Evolutionary conservation across 306 rosid genomes (phyloP), one percentile per base, ranked within the genome.

Genomic region (Herpetospermum pedunculosum): DNA sequence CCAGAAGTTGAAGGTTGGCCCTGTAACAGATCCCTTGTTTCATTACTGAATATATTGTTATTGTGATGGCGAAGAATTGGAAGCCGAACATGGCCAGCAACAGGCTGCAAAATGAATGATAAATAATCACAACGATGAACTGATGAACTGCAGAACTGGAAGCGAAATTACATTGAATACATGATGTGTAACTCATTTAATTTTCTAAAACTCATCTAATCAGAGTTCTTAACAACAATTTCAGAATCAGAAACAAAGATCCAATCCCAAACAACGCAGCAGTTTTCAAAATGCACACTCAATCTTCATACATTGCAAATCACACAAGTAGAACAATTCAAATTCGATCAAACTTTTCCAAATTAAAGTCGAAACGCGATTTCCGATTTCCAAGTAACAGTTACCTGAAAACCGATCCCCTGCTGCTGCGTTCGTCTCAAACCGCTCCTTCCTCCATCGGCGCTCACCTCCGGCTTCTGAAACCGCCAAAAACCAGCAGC

Each of bases 401-500:
- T 38, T 84, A 88, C 96, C 96, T 87, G 88, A 84, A 83, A 85
- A 75, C 88, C 87, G 55, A 81, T 68, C 83, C 78, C 80, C 81
- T 77, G 84, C 72, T 78, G 80, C 68, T 73, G 75, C 70, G 14
- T 48, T 23, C 78, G 70, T 19, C 70, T 75, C 67, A 53, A 19
- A 43, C 60, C 75, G 9, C 70, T 79, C 74, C 68, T 67, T 67
- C 57, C 80, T 8, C 72, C 55, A 21, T 67, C 86, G 25, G 80
- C 80, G 50, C 69, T 75, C 14, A 60, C 77, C 72, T 86, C 90
- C 83, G 96, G 97, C 25, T 77, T 60, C 86, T 89, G 98, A 34
- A 89, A 35, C 86, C 96, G 80, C 98, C 98, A 93, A 0, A 93
- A 74, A 4, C 84, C 93, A 0, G 97, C 97, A 13, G 94, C 97